Base-by-base conservation (phyloP, 2,329 filamentous ascomycete species). In the Fusarium nygamai region DNA sequence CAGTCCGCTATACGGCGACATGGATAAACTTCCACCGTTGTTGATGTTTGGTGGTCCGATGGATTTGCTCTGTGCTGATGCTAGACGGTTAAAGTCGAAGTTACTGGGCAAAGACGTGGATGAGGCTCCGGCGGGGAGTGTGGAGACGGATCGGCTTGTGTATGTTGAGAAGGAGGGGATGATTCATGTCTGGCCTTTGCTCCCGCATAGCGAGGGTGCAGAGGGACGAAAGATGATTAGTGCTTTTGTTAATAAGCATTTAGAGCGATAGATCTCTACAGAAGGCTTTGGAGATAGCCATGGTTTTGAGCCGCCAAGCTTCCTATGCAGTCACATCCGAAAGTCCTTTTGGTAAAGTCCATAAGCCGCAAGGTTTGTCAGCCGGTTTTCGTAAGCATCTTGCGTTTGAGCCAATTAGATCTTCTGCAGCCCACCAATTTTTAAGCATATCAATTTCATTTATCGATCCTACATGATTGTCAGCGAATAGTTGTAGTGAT, bases 181-280 rank as follows among this genome's bases (percentile, higher is more conserved):
- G 63, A 14, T 66, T 22, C 63, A 64, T n/a, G 63, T 64, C 7
- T 66, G 61, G 47, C 60, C 63, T 29, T 8, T 64, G 11, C 39
- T 66, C 3, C 63, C 63, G 6, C 47, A 51, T 22, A 41, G 46
- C 10, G 63, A 66, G 19, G 63, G 63, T 9, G 60, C 47, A 5
- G 60, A 64, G 19, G 63, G 38, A 5, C 47, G 63, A 7, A 33
- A 33, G 19, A 48, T 54, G 10, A 64, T 66, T 22, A 10, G 13
- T 20, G 3, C 27, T 16, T 66, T 66, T 38, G 27, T 66, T 6
- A 64, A 64, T 5, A 66, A 56, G 38, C 20, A 64, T 36, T 47
- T 39, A 13, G 38, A 31, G 14, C 22, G 22, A 22, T 46, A 63
- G 13, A 34, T 41, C 4, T 29, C 5, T 22, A 22, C 6, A 2